Base-by-base conservation (phyloP, 352 stramenopile species). In the Pythium monospermum region DNA sequence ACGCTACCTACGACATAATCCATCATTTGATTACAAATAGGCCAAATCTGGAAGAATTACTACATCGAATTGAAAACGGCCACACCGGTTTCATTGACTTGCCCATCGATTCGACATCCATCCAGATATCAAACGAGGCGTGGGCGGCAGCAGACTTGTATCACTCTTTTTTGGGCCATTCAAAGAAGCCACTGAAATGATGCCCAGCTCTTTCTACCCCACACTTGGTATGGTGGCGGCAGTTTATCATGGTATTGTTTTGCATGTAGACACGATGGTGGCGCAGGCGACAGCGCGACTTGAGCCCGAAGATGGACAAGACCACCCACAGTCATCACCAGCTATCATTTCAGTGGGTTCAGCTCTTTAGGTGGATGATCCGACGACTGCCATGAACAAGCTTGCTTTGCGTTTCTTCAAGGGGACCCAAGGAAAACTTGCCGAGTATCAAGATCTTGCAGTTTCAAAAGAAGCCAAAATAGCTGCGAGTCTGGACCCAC, bases 361-460 rank as follows among this genome's bases (percentile, higher is more conserved):
- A 35, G 7, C 30, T 13, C 30, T 35, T 8, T 35, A 8, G 13
- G 30, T 35, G 13, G 7, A 13, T 35, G 30, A 35, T n/a, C n/a
- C n/a, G n/a, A n/a, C n/a, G n/a, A 55, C 1, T 54, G 23, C 13
- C 36, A 46, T 2, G 10, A 54, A 12, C n/a, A 43, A 23, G 35
- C 3, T 50, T 44, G 19, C 43, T 53, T 26, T 66, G 50, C 28
- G 3, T 7, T 2, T 66, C 50, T 44, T 53, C 59, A 43, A 18
- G 18, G 36, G n/a, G 25, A 19, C 30, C 49, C 6, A 12, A n/a
- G 39, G 6, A 32, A 48, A 2, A 16, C 41, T 61, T 53, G 23
- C 57, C 50, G 4, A 12, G 51, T 41, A 66, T 61, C 18, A 11
- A 57, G 18, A 53, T 53, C 27, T 61, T 57, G 51, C 38, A 46